Percentiles rank a stretch among this genome's conserved stretches.
Evolutionary conservation across 2,329 filamentous ascomycete genomes (phyloP).

Genomic region (Curvularia sp.): DNA sequence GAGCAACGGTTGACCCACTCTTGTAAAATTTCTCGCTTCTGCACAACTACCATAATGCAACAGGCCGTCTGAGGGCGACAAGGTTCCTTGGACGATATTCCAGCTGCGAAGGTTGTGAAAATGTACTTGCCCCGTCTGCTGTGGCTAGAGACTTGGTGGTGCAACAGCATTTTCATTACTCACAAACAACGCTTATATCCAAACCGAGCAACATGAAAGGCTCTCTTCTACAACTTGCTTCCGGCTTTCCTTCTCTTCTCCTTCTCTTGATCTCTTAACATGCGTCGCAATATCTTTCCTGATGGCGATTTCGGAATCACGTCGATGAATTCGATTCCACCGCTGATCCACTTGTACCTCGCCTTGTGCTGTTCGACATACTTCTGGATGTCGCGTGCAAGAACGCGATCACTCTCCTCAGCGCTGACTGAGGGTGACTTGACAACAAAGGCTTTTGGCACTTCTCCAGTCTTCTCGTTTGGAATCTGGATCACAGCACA

Average conservation of each 20-base stretch:
- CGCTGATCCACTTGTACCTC: conserved; percentile 67
- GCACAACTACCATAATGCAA: background rate
- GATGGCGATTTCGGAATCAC: conserved; percentile 67
- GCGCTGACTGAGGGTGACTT: conserved; percentile 61
- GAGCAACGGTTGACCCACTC: conserved; percentile 2
- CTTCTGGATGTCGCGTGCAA: conserved; percentile 61
- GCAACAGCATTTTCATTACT: background rate
- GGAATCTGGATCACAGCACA: conserved; percentile 79
- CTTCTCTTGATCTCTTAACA: conserved; percentile 77
- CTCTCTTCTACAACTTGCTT: conserved; percentile 66
- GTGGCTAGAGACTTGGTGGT: background rate
- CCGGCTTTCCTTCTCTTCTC: conserved; percentile 69
- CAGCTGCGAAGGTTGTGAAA: background rate
- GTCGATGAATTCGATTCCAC: conserved; percentile 60
- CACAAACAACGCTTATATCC: background rate
- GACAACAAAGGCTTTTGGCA: conserved; percentile 70
- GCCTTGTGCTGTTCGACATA: conserved; percentile 68
- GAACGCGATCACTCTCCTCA: conserved; percentile 59
- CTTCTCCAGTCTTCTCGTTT: conserved; percentile 66
- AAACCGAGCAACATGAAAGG: background rate
- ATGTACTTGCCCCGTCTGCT: background rate
- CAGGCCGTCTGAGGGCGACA: background rate
- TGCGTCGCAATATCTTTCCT: conserved; percentile 67
- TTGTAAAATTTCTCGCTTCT: conserved; percentile 2
- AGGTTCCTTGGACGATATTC: background rate